Percentiles rank a stretch among this genome's conserved stretches.
Conservation (phyloP, 2,329 filamentous ascomycete genomes). For the Simplicillium aogashimaense region DNA sequence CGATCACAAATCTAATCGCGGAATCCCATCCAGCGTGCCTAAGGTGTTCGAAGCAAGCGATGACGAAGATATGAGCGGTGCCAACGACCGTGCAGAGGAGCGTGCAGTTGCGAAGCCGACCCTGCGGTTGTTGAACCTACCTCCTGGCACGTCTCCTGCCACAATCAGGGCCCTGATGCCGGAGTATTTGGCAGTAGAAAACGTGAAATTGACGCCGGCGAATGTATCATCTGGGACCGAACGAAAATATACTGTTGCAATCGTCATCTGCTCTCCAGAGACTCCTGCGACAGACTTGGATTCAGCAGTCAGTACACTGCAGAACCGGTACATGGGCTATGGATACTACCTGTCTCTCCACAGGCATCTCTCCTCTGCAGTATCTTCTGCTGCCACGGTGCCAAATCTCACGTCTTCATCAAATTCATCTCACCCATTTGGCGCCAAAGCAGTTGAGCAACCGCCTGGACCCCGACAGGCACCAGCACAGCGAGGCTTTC, state of each 20-base stretch:
- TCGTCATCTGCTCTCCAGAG: slow-evolving; percentile 71
- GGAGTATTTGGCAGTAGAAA: slow-evolving; percentile 55
- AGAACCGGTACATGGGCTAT: slow-evolving; percentile 77
- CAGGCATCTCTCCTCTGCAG: slow-evolving; percentile 70
- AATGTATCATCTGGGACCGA: slow-evolving; percentile 44
- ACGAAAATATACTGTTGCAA: slow-evolving; percentile 63
- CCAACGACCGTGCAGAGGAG: slow-evolving; percentile 37
- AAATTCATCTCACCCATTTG: slow-evolving; percentile 57
- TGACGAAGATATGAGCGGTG: slow-evolving; percentile 39
- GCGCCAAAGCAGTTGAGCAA: slow-evolving; percentile 57
- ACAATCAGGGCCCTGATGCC: slow-evolving; percentile 51
- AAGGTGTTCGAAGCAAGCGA: slow-evolving; percentile 64
- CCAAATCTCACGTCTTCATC: slow-evolving; percentile 24
- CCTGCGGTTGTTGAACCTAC: slow-evolving; percentile 49
- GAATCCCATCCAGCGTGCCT: slow-evolving; percentile 33
- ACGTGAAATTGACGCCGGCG: slow-evolving; percentile 59
- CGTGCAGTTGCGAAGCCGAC: slow-evolving; percentile 54
- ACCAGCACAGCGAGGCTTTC: slow-evolving; percentile 31
- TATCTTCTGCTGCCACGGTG: slow-evolving; percentile 33
- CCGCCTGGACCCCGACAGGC: slow-evolving; percentile 21
- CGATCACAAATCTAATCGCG: slow-evolving; percentile 32
- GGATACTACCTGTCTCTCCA: slow-evolving; percentile 76
- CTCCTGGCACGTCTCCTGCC: slow-evolving; percentile 48
- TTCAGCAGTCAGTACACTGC: slow-evolving; percentile 62
- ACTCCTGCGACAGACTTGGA: slow-evolving; percentile 80